Percentiles rank a stretch among this genome's conserved stretches.
These are phyloP conservation scores for Sophora flavescens DNA, from an alignment of 306 rosid genomes.

Conservation along the genomic window DNA sequence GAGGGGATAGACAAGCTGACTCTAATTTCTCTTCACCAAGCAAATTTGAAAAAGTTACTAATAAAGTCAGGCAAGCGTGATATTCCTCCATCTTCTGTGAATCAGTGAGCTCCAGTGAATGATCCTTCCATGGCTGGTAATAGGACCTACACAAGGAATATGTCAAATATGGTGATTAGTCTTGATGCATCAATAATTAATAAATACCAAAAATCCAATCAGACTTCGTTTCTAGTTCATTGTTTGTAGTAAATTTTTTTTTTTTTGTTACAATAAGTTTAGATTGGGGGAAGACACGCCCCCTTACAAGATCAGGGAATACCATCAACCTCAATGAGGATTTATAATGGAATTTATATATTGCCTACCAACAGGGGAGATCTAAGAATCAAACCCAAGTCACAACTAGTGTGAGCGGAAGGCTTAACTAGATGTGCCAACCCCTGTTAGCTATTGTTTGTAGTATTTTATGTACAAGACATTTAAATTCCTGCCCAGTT, in stretches of 20 bases:
- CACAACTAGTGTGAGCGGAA: too few relatives aligned
- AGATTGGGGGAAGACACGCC: too few relatives aligned
- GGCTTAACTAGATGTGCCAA: too few relatives aligned
- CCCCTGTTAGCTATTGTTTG: too few relatives aligned
- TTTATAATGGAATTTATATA: too few relatives aligned
- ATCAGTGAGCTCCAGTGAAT: conserved; percentile 51
- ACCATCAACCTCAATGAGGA: too few relatives aligned
- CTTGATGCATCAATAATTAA: conserved; percentile 12
- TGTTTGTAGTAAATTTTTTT: too few relatives aligned
- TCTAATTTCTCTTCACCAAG: conserved; percentile 61
- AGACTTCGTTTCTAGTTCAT: conserved; percentile 3
- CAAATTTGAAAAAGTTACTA: conserved; percentile 61
- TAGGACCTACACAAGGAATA: conserved; percentile 65
- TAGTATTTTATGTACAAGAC: background rate
- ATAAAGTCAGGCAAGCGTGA: conserved; percentile 72
- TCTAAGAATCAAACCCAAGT: too few relatives aligned
- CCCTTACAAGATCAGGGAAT: too few relatives aligned
- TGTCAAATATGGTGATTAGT: conserved; percentile 27
- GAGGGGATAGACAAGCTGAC: conserved; percentile 50
- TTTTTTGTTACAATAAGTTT: too few relatives aligned
- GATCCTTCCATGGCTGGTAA: conserved; percentile 76
- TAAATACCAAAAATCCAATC: background rate
- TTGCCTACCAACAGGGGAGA: too few relatives aligned
- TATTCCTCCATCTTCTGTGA: conserved; percentile 73
- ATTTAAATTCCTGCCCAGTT: background rate